Conservation (phyloP, 805 yeast species). For the Starmerella scarabaei region DNA sequence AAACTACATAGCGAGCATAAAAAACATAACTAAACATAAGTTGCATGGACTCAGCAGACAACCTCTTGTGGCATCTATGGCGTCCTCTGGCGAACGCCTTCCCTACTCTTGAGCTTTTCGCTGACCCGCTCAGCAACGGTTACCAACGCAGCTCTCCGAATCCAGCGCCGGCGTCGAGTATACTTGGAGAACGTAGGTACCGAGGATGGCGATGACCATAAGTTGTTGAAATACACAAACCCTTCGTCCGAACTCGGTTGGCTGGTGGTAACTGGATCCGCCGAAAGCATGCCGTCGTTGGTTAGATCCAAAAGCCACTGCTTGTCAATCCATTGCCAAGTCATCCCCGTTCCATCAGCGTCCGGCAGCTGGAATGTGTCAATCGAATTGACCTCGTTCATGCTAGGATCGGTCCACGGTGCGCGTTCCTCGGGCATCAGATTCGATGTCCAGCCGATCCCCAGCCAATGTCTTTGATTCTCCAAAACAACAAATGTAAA, state of each 20-base stretch:
- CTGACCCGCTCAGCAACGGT: neutral
- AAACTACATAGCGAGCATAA: too few relatives aligned
- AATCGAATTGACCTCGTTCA: conserved; percentile 70
- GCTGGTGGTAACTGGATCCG: conserved; percentile 43
- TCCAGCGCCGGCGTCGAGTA: conserved; percentile 92
- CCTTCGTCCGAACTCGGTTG: conserved; percentile 73
- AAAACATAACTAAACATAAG: too few relatives aligned
- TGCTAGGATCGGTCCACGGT: conserved; percentile 93
- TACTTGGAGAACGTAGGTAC: conserved; percentile 82
- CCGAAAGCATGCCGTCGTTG: conserved; percentile 37
- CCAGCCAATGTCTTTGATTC: conserved; percentile 94
- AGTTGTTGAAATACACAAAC: conserved; percentile 75
- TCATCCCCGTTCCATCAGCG: conserved; percentile 51
- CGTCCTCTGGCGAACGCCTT: neutral
- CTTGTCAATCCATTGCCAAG: conserved; percentile 92
- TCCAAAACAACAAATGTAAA: conserved; percentile 89
- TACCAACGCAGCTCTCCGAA: conserved; percentile 80
- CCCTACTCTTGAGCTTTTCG: neutral
- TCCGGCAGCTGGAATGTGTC: conserved; percentile 72
- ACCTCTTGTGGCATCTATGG: too few relatives aligned
- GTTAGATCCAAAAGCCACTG: conserved; percentile 85
- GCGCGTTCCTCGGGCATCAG: conserved; percentile 84
- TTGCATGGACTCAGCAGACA: too few relatives aligned
- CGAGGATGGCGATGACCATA: conserved; percentile 84
- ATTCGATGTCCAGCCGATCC: conserved; percentile 95